Conservation (phyloP, 2,329 filamentous ascomycete genomes). For the Chaetoscypha palmicola region DNA sequence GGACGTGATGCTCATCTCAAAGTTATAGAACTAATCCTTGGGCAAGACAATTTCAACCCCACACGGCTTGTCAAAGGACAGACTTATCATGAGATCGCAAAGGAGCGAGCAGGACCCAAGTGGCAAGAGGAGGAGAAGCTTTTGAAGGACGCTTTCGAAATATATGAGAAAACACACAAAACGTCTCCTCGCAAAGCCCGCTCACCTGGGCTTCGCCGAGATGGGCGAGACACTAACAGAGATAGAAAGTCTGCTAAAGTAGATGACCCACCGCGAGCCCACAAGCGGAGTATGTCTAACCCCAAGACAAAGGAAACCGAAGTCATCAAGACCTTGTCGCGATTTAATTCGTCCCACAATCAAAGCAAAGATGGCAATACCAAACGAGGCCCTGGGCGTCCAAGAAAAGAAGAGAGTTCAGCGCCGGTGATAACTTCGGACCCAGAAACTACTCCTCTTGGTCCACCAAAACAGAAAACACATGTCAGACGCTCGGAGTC, state of each 20-base stretch:
- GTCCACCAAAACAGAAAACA: constrained; percentile 38
- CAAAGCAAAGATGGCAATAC: constrained; percentile 19
- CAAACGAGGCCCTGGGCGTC: constrained; percentile 43
- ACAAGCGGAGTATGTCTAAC: constrained; percentile 24
- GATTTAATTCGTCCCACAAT: constrained; percentile 14
- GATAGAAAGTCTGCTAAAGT: constrained; percentile 18
- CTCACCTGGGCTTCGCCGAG: constrained; percentile 40
- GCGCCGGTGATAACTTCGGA: constrained; percentile 20
- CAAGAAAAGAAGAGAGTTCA: constrained; percentile 42
- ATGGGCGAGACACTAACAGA: constrained; percentile 31
- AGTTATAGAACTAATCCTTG: constrained; percentile 72
- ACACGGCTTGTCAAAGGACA: constrained; percentile 67
- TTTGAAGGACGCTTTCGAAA: constrained; percentile 68
- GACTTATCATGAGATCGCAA: constrained; percentile 82
- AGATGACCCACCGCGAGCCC: constrained; percentile 22
- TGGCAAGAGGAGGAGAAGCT: constrained; percentile 85
- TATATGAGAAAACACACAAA: constrained; percentile 48
- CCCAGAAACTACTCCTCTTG: constrained; percentile 24
- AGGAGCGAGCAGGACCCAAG: constrained; percentile 72
- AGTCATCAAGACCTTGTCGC: constrained; percentile 13
- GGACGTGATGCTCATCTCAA: constrained; percentile 83
- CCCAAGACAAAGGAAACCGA: constrained; percentile 22
- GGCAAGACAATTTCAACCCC: constrained; percentile 74
- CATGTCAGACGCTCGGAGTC: constrained; percentile 49
- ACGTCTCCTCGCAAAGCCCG: constrained; percentile 40